These are phyloP conservation scores for Chrysochromulina tobinii DNA, from an alignment of 78 protist species.

Conservation along the genomic window DNA sequence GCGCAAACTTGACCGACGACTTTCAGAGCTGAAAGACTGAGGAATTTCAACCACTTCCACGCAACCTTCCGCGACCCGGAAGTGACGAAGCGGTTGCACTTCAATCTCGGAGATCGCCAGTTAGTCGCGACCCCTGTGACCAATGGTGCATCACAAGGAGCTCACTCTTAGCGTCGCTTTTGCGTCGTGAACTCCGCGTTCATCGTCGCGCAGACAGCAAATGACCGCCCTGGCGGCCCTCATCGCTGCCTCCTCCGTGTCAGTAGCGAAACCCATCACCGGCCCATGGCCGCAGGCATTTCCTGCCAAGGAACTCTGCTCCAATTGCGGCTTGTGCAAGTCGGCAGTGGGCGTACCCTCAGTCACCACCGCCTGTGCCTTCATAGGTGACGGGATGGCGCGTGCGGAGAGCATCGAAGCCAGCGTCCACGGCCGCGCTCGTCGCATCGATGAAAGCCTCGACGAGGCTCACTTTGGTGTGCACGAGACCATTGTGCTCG, in stretches of 20 bases:
- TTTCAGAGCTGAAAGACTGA: too few relatives aligned
- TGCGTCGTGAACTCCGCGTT: too few relatives aligned
- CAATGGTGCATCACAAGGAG: too few relatives aligned
- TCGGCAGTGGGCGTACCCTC: background rate
- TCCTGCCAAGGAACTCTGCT: background rate
- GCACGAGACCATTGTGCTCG: background rate
- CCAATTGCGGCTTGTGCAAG: slow-evolving; percentile 7
- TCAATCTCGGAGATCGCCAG: too few relatives aligned
- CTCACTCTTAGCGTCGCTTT: too few relatives aligned
- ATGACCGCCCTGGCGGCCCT: too few relatives aligned
- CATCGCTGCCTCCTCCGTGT: background rate
- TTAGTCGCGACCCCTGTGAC: too few relatives aligned
- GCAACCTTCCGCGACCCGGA: too few relatives aligned
- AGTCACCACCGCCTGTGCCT: slow-evolving; percentile 4
- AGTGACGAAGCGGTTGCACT: too few relatives aligned
- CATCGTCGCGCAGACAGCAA: too few relatives aligned
- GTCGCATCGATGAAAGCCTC: background rate
- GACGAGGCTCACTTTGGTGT: slow-evolving; percentile 9
- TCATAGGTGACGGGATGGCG: background rate
- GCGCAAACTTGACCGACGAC: too few relatives aligned
- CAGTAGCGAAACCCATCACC: background rate
- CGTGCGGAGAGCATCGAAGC: background rate
- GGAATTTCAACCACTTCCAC: too few relatives aligned
- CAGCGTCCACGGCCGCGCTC: background rate
- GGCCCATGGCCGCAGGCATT: slow-evolving; percentile 12